Base-by-base conservation (phyloP, 2,329 filamentous ascomycete species). In the Trichoderma sp. region DNA sequence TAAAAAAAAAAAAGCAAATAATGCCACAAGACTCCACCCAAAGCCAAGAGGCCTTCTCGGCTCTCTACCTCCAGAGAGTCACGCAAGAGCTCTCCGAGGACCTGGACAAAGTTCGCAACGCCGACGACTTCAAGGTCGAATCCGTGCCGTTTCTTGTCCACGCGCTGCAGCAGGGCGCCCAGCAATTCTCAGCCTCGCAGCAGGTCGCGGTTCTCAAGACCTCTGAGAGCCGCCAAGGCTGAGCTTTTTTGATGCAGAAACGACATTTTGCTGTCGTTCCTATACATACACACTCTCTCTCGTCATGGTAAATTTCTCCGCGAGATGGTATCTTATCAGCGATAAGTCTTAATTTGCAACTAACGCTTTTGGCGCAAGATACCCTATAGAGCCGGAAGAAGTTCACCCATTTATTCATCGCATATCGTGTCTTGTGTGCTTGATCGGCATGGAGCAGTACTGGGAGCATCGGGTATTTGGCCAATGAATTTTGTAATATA, bases 31-130 rank as follows among this genome's bases (percentile, higher is more conserved):
- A 63, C 24, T 21, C 62, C 74, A 14, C 53, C 76, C 56, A 81
- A 82, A 29, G 8, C 21, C 47, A 47, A 2, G 37, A 58, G 35
- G 13, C 16, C 53, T 93, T 92, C 79, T 83, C 85, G 10, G 82
- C 88, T 11, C 90, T 88, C 77, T 93, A 93, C 77, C 85, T 94
- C 58, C 88, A 91, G 74, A 88, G 87, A 70, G 83, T 89, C 6
- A 92, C 91, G 0, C 82, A 84, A 62, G 91, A 94, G 77, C 88
- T 94, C 68, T 88, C 89, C 14, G 89, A 93, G 73, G 92, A 94
- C 76, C 84, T 94, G 47, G 89, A 92, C 80, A 88, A 88, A 77
- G 83, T 93, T 71, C 87, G 91, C 72, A 79, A 75, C 8, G 89
- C 91, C 11, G 87, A 88, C 73, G 92, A 94, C 79, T 94, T 93